Percentiles rank a stretch among this genome's conserved stretches.
These are phyloP conservation scores for Dimargaris cristalligena DNA, from an alignment of 192 early-diverging fungal genomes.

Conservation along the genomic window DNA sequence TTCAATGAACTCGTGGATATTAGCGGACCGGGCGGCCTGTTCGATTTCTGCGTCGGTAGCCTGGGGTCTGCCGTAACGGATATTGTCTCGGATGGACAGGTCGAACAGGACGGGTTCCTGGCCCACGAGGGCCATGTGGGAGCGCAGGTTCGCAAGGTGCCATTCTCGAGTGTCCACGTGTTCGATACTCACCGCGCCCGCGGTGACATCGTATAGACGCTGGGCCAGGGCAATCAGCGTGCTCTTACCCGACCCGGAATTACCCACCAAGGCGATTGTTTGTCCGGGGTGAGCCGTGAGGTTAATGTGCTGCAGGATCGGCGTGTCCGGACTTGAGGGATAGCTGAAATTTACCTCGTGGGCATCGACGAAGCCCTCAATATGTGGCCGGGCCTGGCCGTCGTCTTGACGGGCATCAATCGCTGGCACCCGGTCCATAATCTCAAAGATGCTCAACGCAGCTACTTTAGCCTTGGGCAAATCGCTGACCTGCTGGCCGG, in stretches of 20 bases:
- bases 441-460: slow-evolving; percentile 47
- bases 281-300: slow-evolving; percentile 33
- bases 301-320: slow-evolving; percentile 39
- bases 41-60: slow-evolving; percentile 39
- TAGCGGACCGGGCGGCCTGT: slow-evolving; percentile 33
- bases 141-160: slow-evolving; percentile 48
- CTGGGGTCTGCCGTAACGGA: slow-evolving; percentile 45
- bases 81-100: slow-evolving; percentile 76
- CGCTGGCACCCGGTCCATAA: slow-evolving; percentile 49
- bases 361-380: slow-evolving; percentile 13
- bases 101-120: slow-evolving; percentile 90
- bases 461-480: slow-evolving; percentile 68
- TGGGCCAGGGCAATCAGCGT: slow-evolving; percentile 45
- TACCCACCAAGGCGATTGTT: slow-evolving; percentile 76
- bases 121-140: slow-evolving; percentile 64
- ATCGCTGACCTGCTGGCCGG: slow-evolving; percentile 49
- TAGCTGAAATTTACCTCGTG: slow-evolving; percentile 37
- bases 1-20: slow-evolving; percentile 41
- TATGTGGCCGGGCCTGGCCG: slow-evolving; percentile 14
- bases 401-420: slow-evolving; percentile 43
- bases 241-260: slow-evolving; percentile 73
- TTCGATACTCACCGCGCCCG: slow-evolving; percentile 45
- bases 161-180: slow-evolving; percentile 37
- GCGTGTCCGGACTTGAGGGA: slow-evolving; percentile 39
- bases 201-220: slow-evolving; percentile 60